phyloP scores from a whole-genome alignment of 345 rosid species.

The Cardamine occulta region DNA sequence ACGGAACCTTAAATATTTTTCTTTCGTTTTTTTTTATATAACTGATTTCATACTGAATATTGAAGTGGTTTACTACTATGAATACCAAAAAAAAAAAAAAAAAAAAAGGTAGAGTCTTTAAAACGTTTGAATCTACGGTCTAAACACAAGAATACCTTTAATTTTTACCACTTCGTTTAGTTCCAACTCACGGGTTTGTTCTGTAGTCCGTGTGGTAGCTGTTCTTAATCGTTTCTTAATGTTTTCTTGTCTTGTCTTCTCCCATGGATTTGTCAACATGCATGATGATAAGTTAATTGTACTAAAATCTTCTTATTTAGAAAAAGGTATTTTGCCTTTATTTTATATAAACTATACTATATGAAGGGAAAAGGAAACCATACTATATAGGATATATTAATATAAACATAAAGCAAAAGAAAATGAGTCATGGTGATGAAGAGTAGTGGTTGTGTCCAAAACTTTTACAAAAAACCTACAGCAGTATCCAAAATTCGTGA shows the following conservation, averaged over 20 bases:
- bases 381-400: conserved; percentile 14
- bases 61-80: not conserved
- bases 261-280: conserved; percentile 8
- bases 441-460: conserved; percentile 15
- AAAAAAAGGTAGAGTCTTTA: not conserved
- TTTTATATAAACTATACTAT: conserved; percentile 1
- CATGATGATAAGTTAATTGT: conserved; percentile 19
- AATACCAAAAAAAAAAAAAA: not conserved
- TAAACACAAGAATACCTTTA: not conserved
- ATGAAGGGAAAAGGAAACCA: not conserved
- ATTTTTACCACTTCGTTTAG: conserved; percentile 16
- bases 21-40: not conserved
- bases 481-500: not conserved
- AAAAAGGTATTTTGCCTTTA: conserved; percentile 27
- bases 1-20: not conserved
- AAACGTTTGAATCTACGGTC: not conserved
- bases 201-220: conserved; percentile 28
- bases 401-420: conserved; percentile 20
- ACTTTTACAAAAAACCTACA: not conserved
- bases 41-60: not conserved
- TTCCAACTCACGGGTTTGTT: conserved; percentile 42
- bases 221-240: conserved; percentile 27
- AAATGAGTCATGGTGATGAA: conserved; percentile 3
- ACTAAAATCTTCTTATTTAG: not conserved
- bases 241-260: conserved; percentile 12